phyloP scores from a whole-genome alignment of 2,329 filamentous ascomycete species.

The Aspergillus tanneri region DNA sequence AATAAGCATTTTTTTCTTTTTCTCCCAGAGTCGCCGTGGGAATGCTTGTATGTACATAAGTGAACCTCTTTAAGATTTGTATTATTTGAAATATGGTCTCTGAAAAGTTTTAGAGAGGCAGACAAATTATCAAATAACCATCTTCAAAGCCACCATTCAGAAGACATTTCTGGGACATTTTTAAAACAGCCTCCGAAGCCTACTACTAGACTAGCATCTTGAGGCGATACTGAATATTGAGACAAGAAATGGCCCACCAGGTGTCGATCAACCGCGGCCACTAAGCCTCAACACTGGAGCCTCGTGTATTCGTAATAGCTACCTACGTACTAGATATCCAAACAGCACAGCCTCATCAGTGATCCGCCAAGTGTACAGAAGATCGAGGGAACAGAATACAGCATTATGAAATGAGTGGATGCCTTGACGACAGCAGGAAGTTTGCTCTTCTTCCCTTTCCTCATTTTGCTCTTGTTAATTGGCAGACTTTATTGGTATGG shows the following conservation, averaged over 20 bases:
- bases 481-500: too few species aligned
- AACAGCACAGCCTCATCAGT: neutral
- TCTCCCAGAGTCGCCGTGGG: constrained; percentile 6
- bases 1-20: constrained; percentile 25
- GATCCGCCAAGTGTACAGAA: too few species aligned
- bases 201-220: too few species aligned
- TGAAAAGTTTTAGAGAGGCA: too few species aligned
- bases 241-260: constrained; percentile 7
- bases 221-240: neutral
- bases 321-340: neutral
- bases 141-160: neutral
- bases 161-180: too few species aligned
- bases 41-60: constrained; percentile 36
- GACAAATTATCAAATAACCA: too few species aligned
- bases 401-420: neutral
- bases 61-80: neutral
- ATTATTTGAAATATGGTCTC: too few species aligned
- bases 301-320: constrained; percentile 18
- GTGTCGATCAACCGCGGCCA: constrained; percentile 16
- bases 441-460: too few species aligned
- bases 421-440: too few species aligned
- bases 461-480: too few species aligned
- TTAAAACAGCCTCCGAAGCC: too few species aligned
- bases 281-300: constrained; percentile 11
- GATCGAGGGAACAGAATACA: neutral